A percentile compares a stretch with the other conserved stretches of the same genome.
These are phyloP conservation scores for Podaxis sp. DNA, from an alignment of 768 basidiomycete genomes.

Conservation along the genomic window DNA sequence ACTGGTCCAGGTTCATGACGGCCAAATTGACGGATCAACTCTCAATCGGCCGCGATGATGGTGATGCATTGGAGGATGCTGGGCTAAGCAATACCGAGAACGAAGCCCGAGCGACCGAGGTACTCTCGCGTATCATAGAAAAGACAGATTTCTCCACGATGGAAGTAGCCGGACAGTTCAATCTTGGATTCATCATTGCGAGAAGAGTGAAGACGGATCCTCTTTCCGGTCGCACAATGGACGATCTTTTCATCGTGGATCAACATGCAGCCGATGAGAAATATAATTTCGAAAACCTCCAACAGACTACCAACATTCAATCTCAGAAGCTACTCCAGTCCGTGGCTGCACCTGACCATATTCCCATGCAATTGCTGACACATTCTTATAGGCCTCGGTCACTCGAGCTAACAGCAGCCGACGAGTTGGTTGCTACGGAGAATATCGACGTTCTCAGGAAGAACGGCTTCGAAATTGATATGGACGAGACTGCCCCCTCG, in stretches of 20 bases:
- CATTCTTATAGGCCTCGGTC: constrained; percentile 58
- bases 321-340: constrained; percentile 85
- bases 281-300: constrained; percentile 95
- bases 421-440: constrained; percentile 85
- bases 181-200: constrained; percentile 90
- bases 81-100: constrained; percentile 43
- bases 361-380: background rate
- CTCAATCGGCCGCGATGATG: constrained; percentile 2
- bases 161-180: constrained; percentile 93
- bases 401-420: constrained; percentile 84
- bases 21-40: background rate
- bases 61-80: constrained; percentile 30
- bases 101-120: constrained; percentile 57
- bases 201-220: constrained; percentile 47
- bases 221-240: constrained; percentile 34
- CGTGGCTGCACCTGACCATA: constrained; percentile 21
- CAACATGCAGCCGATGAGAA: constrained; percentile 99
- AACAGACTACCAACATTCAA: constrained; percentile 85
- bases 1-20: constrained; percentile 18
- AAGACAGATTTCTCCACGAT: constrained; percentile 85
- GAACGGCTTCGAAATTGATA: constrained; percentile 88
- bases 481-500: constrained; percentile 42
- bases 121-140: constrained; percentile 80
- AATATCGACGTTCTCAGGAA: constrained; percentile 78
- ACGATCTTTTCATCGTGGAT: constrained; percentile 95